Evolutionary conservation across 1,139 yeast species (phyloP).

Genomic region (Pichia sp.): DNA sequence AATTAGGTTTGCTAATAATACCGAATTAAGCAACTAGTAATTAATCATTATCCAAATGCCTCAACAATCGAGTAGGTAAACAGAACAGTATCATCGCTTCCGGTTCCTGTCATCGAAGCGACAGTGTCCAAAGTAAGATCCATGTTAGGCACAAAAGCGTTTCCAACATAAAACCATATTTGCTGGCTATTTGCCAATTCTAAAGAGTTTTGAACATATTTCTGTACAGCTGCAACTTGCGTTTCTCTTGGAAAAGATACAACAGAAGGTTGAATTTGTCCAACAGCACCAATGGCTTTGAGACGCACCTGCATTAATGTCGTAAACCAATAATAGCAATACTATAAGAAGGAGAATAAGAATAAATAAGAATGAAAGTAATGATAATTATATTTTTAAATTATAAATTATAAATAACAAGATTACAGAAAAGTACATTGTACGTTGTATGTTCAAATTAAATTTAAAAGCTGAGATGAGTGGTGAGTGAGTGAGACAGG

Average conservation of each 20-base stretch:
- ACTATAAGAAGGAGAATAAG: background rate
- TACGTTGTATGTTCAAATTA: too few species aligned
- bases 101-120: constrained; percentile 2
- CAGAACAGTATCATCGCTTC: constrained; percentile 5
- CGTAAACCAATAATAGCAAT: too few species aligned
- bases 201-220: background rate
- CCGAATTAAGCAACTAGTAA: too few species aligned
- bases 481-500: too few species aligned
- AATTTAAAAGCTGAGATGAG: too few species aligned
- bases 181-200: background rate
- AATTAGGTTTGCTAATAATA: too few species aligned
- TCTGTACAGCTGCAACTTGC: constrained; percentile 1
- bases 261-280: constrained; percentile 42
- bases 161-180: constrained; percentile 44
- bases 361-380: background rate
- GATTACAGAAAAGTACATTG: too few species aligned
- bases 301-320: constrained; percentile 40
- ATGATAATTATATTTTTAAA: background rate
- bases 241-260: constrained; percentile 34
- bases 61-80: constrained; percentile 15
- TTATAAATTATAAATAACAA: too few species aligned
- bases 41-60: constrained; percentile 14
- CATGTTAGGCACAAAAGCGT: constrained; percentile 52
- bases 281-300: constrained; percentile 51
- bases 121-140: constrained; percentile 4